Evolutionary conservation across 192 early-diverging fungal species (phyloP), one percentile per base, ranked within the genome.

Genomic region (Coemansia sp.): DNA sequence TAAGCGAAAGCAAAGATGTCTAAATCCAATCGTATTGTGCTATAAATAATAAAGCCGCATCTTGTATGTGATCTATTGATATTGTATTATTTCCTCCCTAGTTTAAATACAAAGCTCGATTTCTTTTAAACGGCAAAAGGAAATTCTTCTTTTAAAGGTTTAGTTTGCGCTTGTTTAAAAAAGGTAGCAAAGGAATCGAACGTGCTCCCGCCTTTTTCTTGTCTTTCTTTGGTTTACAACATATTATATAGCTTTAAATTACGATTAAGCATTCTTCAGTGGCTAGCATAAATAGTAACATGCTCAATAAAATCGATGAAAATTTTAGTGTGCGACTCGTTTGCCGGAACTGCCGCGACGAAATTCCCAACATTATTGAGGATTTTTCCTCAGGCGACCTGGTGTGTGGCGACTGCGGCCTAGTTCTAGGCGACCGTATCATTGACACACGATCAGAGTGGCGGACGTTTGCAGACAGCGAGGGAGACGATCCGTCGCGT

Each of bases 361-460:
- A 82, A 3, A 83, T 89, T 9, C 94, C 94, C 21, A 92, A 97
- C 64, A 92, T 98, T 51, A 83, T 97, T 27, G 96, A 98, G 75
- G 93, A 96, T 70, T 97, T 96, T 69, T 83, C 91, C 0, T 90
- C 88, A 25, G 96, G 96, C 5, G 96, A 98, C 77, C 65, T 91
- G 27, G 88, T 98, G 15, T 98, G 96, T 74, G 95, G 94, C 29
- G 91, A 93, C 76, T 98, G 96, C 69, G 95, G 94, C 5, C 75
- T 96, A 15, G 91, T 98, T 6, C 83, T 98, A 5, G 93, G 93
- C 11, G 89, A 94, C 74, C 86, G 95, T 17, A 93, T 98, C 66
- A 92, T 98, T 54, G 96, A 98, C 76, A 96, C 95, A 21, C 87
- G 95, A 7, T 93, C 91, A 1, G 96, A 98, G 72, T 98, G 96